Conservation (phyloP, 768 basidiomycete species). For the Boletellus emodensis region DNA sequence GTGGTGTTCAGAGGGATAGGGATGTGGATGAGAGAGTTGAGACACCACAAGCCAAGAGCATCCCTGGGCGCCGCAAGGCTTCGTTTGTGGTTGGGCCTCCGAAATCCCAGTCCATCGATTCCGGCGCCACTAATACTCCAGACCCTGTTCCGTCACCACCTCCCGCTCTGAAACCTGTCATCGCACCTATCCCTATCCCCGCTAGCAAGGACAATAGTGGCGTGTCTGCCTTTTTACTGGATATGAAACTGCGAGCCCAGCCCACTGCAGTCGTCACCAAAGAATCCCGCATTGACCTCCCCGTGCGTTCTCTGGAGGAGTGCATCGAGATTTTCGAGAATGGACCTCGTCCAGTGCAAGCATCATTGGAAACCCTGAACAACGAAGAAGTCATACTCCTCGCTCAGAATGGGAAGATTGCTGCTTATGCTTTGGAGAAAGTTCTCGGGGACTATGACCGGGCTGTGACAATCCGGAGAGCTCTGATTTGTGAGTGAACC, state of each 20-base stretch:
- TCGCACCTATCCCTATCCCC: constrained; percentile 24
- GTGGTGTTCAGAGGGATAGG: constrained; percentile 18
- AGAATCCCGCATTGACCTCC: constrained; percentile 10
- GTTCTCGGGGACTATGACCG: constrained; percentile 83
- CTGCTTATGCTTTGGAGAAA: constrained; percentile 94
- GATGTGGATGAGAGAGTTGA: constrained; percentile 20
- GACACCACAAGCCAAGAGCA: constrained; percentile 9
- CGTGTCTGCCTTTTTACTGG: constrained; percentile 28
- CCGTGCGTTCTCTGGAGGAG: constrained; percentile 62
- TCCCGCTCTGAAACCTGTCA: constrained; percentile 13
- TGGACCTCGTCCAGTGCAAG: constrained; percentile 58
- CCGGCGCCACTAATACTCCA: constrained; percentile 16
- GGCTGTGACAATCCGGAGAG: constrained; percentile 82
- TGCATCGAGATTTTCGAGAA: constrained; percentile 78
- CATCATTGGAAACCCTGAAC: constrained; percentile 57
- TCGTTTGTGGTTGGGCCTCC: constrained; percentile 27
- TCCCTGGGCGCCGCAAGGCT: constrained; percentile 15
- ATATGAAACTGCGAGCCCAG: constrained; percentile 33
- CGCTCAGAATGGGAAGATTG: constrained; percentile 87
- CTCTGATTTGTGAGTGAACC: constrained; percentile 73
- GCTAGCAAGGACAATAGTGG: constrained; percentile 18
- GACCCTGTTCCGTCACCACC: constrained; percentile 15
- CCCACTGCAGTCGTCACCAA: constrained; percentile 12
- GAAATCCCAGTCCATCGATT: constrained; percentile 13
- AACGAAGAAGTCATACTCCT: constrained; percentile 93